Base-by-base conservation (phyloP, 2,329 filamentous ascomycete genomes). In the Drechslerella dactyloides region DNA sequence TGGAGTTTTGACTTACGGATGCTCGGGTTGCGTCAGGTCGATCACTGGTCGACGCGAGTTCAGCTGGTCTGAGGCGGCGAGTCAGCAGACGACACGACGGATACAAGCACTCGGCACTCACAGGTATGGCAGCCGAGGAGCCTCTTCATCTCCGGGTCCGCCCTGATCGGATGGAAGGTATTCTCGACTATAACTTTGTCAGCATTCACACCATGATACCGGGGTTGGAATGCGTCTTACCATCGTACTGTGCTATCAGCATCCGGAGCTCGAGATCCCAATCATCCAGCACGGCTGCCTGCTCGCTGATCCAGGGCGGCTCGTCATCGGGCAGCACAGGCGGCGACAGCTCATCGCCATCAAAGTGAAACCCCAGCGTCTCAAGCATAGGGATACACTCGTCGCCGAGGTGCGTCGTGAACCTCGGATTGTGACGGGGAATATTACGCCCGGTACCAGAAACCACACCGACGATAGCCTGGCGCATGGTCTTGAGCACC, bases 31-130 rank as follows among this genome's bases (percentile, higher is more conserved):
- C 2, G 74, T 76, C 15, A 77, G 69, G 51, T 77, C 76, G 17
- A 60, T 61, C 19, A 72, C 59, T n/a, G 56, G 51, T 64, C 73
- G 65, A 40, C 53, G 48, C 3, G 63, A 56, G 15, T 33, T 54
- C 13, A 60, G 64, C 21, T 79, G 75, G 2, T 77, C 73, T 37
- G 82, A 80, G 33, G 78, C 80, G 79, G 21, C 81, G 79, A 53
- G 86, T 83, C 59, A 86, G 80, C 13, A 15, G 80, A 80, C n/a
- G 81, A 78, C 27, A 89, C 78, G n/a, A 21, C 19, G 2, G n/a
- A 7, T 11, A 3, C 3, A 11, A 46, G 2, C 15, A 13, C 23
- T 42, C 6, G 89, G 27, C 68, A 76, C 79, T 77, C 79, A 74
- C 78, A 80, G 42, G 74, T 74, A 59, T 74, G 72, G 44, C 54